Evolutionary conservation across 371 early-diverging fungal species (phyloP).

Genomic region (Mortierella polycephala): DNA sequence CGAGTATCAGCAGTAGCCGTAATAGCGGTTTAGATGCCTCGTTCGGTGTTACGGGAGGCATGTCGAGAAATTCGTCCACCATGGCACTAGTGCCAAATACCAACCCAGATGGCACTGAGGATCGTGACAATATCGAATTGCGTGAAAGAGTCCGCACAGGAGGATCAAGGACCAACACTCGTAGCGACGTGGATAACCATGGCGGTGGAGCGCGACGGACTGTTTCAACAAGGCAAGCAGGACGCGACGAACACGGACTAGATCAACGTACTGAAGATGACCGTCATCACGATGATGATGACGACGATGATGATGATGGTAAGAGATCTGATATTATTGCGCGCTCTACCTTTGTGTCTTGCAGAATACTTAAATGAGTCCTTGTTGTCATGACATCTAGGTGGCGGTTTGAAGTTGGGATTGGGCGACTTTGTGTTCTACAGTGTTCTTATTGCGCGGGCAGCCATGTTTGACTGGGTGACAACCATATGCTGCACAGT

Average conservation of each 20-base stretch:
- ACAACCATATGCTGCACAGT: slow-evolving; percentile 84
- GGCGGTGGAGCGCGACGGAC: slow-evolving; percentile 3
- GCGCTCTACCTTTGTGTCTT: not conserved
- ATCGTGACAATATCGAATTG: slow-evolving; percentile 35
- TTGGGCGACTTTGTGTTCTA: slow-evolving; percentile 94
- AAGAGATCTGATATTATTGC: slow-evolving; percentile 46
- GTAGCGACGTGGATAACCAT: not conserved
- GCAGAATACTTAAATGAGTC: not conserved
- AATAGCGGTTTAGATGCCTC: slow-evolving; percentile 30
- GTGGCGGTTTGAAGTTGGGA: slow-evolving; percentile 83
- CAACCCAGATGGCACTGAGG: not conserved
- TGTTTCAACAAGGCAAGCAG: slow-evolving; percentile 10
- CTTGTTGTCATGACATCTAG: slow-evolving; percentile 27
- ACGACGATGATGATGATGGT: slow-evolving; percentile 42
- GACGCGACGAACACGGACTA: not conserved
- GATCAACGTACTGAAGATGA: not conserved
- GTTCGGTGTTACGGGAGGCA: slow-evolving; percentile 1
- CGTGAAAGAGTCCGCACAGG: slow-evolving; percentile 18
- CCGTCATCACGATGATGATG: slow-evolving; percentile 9
- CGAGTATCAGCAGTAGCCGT: slow-evolving; percentile 29
- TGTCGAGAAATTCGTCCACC: slow-evolving; percentile 34
- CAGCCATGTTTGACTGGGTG: slow-evolving; percentile 90
- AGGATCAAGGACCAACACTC: slow-evolving; percentile 5
- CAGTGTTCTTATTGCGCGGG: slow-evolving; percentile 83
- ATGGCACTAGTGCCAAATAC: slow-evolving; percentile 21